Evolutionary conservation across 1,284 basidiomycete species (phyloP).

Genomic region (Malassezia globosa): DNA sequence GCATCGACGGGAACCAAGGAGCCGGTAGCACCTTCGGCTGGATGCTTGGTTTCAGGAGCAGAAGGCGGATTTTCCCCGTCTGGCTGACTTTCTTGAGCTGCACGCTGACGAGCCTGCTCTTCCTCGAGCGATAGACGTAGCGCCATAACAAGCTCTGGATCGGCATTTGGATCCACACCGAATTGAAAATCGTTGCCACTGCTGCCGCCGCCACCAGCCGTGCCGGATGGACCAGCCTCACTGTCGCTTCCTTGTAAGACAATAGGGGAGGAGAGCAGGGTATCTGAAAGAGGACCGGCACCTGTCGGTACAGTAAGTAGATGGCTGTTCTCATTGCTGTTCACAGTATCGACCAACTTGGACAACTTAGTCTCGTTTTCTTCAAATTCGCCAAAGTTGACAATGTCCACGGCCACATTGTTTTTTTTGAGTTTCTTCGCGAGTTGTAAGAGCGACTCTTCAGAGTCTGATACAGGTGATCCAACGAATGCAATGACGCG

Average conservation of each 20-base stretch:
- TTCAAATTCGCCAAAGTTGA: constrained; percentile 59
- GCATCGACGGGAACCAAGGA: constrained; percentile 37
- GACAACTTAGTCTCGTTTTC: constrained; percentile 55
- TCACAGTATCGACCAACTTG: constrained; percentile 66
- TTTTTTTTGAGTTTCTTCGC: constrained; percentile 99
- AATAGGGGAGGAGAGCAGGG: constrained; percentile 67
- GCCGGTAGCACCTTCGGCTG: constrained; percentile 26
- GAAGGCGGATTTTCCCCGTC: constrained; percentile 2
- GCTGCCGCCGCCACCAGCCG: no score
- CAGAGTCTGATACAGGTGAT: constrained; percentile 55
- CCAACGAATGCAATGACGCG: constrained; percentile 86
- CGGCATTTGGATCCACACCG: constrained; percentile 83
- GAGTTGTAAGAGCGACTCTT: constrained; percentile 55
- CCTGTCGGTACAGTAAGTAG: constrained; percentile 70
- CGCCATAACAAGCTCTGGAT: constrained; percentile 95
- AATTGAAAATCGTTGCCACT: constrained; percentile 57
- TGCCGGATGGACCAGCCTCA: constrained; percentile 48
- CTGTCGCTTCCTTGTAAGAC: constrained; percentile 62
- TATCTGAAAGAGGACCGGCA: constrained; percentile 63
- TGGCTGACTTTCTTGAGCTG: constrained; percentile 21
- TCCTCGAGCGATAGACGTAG: constrained; percentile 96
- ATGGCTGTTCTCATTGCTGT: constrained; percentile 67
- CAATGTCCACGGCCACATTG: constrained; percentile 86
- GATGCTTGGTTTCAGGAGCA: constrained; percentile 6
- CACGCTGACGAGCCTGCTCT: constrained; percentile 68